phyloP scores from a whole-genome alignment of 139 green algal species.

The Mesostigma viride region DNA sequence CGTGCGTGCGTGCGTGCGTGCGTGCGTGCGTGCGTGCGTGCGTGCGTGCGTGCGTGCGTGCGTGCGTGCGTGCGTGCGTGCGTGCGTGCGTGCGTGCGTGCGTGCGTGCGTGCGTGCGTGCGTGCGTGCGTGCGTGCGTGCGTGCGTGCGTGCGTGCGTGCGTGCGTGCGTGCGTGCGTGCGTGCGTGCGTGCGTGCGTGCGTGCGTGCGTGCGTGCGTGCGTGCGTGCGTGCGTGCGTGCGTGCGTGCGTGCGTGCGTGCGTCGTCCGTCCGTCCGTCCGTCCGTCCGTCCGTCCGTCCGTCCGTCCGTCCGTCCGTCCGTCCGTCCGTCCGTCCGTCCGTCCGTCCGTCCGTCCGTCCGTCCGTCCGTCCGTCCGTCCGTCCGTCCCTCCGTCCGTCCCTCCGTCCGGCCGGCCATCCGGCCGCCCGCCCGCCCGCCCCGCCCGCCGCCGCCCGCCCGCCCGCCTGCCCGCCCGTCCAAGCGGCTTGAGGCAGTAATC shows the following conservation, averaged over 20 bases:
- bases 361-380: not conserved
- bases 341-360: not conserved
- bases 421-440: too few species aligned
- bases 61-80: conserved; percentile 10
- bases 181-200: not conserved
- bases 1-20: conserved; percentile 3
- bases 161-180: conserved; percentile 5
- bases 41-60: not conserved
- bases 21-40: not conserved
- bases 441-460: too few species aligned
- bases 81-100: conserved; percentile 6
- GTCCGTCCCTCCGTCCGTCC: not conserved
- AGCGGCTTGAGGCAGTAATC: too few species aligned
- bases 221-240: not conserved
- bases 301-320: not conserved
- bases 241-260: not conserved
- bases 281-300: not conserved
- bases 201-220: not conserved
- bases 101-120: not conserved
- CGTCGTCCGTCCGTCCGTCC: not conserved
- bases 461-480: too few species aligned
- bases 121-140: conserved; percentile 8
- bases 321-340: not conserved
- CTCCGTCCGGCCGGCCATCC: too few species aligned
- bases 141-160: conserved; percentile 2